Base-by-base conservation (phyloP, 1,284 basidiomycete species). In the Papiliotrema flavescens region DNA sequence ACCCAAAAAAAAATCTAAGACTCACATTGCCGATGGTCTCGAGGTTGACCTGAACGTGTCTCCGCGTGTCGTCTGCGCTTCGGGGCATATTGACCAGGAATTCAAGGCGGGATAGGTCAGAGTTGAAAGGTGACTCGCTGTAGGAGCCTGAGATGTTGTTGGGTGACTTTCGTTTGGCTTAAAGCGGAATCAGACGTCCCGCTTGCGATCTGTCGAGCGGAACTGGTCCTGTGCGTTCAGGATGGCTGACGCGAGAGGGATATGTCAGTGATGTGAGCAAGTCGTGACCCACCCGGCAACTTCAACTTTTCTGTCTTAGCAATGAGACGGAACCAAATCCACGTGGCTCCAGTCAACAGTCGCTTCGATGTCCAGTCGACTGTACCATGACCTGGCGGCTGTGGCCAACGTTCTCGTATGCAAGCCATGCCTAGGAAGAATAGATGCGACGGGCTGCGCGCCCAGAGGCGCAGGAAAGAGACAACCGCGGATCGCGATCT, bases 11-110 rank as follows among this genome's bases (percentile, higher is more conserved):
- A 23, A 11, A 43, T 11, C 41, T 34, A 14, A n/a, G 6, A 66
- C 76, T 54, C 34, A 78, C 77, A 47, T 70, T 78, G 3, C 85
- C 84, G 8, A 90, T 82, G n/a, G 85, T 82, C 69, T 93, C 90
- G 36, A 85, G 82, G 41, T 82, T 78, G 14, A 86, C 75, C 56
- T 81, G 80, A 26, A 87, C 84, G 63, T 85, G 84, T 50, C 79
- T 70, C 58, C 78, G 66, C 20, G 71, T 53, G 55, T 79, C 66
- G 53, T 73, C 64, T 54, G 59, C 57, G 7, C 54, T 60, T 39
- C 63, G 54, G 15, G 61, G 49, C 64, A 62, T 63, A 28, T 14
- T 41, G 47, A 24, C 15, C 17, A 26, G 24, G n/a, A 20, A 23
- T 9, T 35, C 15, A 13, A 24, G 11, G 19, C 15, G 20, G 24